A percentile compares a stretch with the other conserved stretches of the same genome.
phyloP scores from a whole-genome alignment of 176 grass and related monocot genomes.

The Raddia guianensis region DNA sequence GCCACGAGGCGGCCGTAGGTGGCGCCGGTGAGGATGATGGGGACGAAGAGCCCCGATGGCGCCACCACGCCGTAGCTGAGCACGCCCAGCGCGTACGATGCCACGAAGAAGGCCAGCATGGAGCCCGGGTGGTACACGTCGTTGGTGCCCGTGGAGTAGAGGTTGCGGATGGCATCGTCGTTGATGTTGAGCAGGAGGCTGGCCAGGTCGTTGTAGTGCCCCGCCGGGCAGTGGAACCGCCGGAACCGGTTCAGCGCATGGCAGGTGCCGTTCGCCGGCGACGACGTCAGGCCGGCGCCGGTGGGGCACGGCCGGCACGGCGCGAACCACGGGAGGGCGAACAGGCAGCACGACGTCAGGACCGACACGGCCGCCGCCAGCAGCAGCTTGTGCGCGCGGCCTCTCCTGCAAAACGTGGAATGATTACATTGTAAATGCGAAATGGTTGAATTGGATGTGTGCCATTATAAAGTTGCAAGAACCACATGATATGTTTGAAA shows the following conservation, averaged over 20 bases:
- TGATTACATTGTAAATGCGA: no score
- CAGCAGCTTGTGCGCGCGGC: slow-evolving; percentile 62
- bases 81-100: slow-evolving; percentile 75
- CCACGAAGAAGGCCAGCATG: slow-evolving; percentile 65
- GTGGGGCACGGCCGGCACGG: slow-evolving; percentile 73
- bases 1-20: slow-evolving; percentile 79
- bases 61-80: slow-evolving; percentile 94
- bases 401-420: slow-evolving; percentile 55
- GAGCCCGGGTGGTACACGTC: slow-evolving; percentile 75
- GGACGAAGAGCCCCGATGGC: slow-evolving; percentile 83
- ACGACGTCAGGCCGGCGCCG: background rate
- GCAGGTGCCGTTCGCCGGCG: slow-evolving; percentile 41
- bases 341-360: slow-evolving; percentile 62
- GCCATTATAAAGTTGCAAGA: no score
- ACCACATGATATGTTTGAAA: no score
- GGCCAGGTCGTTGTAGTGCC: slow-evolving; percentile 91
- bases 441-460: no score
- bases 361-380: slow-evolving; percentile 68
- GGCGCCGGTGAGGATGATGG: slow-evolving; percentile 91
- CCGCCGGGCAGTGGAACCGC: slow-evolving; percentile 69
- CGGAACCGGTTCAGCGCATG: slow-evolving; percentile 62
- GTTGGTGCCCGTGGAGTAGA: slow-evolving; percentile 70
- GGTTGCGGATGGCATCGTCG: slow-evolving; percentile 88
- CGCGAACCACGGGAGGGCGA: slow-evolving; percentile 76
- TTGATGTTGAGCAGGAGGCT: slow-evolving; percentile 91